Evolutionary conservation across 345 rosid genomes (phyloP).

Genomic region (Brassica napus): DNA sequence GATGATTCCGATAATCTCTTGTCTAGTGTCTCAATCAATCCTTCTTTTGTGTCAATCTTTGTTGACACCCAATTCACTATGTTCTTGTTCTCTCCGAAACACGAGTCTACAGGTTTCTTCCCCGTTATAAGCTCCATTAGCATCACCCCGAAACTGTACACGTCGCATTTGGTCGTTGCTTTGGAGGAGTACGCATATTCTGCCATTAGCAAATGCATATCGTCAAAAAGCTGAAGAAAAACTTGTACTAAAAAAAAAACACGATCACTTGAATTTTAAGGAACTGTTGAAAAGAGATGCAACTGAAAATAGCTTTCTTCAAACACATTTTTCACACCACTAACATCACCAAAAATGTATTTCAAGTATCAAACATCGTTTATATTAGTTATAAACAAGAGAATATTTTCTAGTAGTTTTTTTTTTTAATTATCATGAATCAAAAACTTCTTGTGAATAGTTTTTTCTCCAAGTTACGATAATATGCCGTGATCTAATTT

Average conservation of each 20-base stretch:
- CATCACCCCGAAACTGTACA: conserved; percentile 90
- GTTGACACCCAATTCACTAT: conserved; percentile 77
- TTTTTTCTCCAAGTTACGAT: background rate
- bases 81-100: conserved; percentile 83
- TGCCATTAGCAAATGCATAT: conserved; percentile 42
- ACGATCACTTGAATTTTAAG: background rate
- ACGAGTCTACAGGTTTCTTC: conserved; percentile 71
- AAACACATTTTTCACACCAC: background rate
- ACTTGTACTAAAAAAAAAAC: background rate
- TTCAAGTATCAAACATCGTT: background rate
- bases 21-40: conserved; percentile 70
- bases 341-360: background rate
- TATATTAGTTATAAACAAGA: background rate
- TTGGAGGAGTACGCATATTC: conserved; percentile 84
- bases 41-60: conserved; percentile 72
- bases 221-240: background rate
- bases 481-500: background rate
- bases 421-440: background rate
- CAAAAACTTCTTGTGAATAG: background rate
- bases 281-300: background rate
- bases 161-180: conserved; percentile 91
- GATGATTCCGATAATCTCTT: conserved; percentile 62
- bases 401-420: background rate
- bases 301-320: background rate
- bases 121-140: conserved; percentile 87